Percentiles rank a stretch among this genome's conserved stretches.
Conservation (phyloP, 768 basidiomycete species). For the Pisolithus albus region DNA sequence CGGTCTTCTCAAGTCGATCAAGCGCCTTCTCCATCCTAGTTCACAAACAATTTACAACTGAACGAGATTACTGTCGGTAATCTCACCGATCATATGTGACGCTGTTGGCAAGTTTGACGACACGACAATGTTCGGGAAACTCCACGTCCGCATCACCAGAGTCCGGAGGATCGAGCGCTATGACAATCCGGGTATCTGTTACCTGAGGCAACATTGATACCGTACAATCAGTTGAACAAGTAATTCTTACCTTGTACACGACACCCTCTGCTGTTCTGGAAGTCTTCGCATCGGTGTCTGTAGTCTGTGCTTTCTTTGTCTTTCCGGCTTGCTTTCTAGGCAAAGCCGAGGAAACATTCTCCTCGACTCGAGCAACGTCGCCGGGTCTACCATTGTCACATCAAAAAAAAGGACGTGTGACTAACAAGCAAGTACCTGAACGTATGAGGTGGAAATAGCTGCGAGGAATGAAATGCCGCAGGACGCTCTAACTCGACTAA, state of each 20-base stretch:
- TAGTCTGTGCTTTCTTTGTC: conserved; percentile 34
- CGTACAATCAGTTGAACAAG: not conserved
- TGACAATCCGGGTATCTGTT: conserved; percentile 71
- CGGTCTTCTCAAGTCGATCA: conserved; percentile 51
- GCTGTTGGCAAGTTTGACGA: conserved; percentile 87
- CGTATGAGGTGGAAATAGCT: conserved; percentile 77
- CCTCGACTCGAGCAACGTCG: conserved; percentile 82
- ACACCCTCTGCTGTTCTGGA: conserved; percentile 60
- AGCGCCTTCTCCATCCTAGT: conserved; percentile 83
- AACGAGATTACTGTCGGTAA: not conserved
- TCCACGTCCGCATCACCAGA: conserved; percentile 59
- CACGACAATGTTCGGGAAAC: conserved; percentile 75
- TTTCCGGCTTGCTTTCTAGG: conserved; percentile 37
- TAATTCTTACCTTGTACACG: conserved; percentile 62
- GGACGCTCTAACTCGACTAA: conserved; percentile 84
- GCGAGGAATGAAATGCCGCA: conserved; percentile 64
- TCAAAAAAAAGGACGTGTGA: conserved; percentile 3
- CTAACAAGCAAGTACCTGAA: conserved; percentile 48
- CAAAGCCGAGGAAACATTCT: conserved; percentile 42
- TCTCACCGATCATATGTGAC: conserved; percentile 80
- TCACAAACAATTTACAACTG: not conserved
- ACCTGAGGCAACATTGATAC: conserved; percentile 39
- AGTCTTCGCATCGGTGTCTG: conserved; percentile 34
- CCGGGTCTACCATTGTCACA: conserved; percentile 52
- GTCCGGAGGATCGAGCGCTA: conserved; percentile 68